A percentile compares a stretch with the other conserved stretches of the same genome.
Conservation (phyloP, 192 early-diverging fungal species). For the Coemansia sp. region DNA sequence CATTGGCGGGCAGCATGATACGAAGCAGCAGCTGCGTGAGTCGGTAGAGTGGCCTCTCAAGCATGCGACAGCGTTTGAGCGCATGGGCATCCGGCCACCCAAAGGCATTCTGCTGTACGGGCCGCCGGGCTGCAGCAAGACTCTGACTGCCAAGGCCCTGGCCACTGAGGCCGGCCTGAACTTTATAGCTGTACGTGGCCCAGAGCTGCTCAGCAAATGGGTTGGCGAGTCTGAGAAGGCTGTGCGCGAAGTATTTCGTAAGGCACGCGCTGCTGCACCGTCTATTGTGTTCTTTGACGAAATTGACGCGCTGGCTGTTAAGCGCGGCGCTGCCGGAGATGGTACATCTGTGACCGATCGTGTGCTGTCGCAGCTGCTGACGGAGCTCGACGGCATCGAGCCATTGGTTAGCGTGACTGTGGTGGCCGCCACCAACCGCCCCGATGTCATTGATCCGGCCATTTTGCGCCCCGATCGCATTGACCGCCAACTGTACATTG, state of each 20-base stretch:
- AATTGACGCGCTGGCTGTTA: conserved; percentile 93
- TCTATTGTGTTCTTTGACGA: conserved; percentile 99
- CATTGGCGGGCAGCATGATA: conserved; percentile 91
- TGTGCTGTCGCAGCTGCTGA: conserved; percentile 91
- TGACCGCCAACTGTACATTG: conserved; percentile 91
- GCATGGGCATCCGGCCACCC: conserved; percentile 90
- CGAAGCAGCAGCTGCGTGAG: conserved; percentile 88
- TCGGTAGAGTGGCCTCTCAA: conserved; percentile 98
- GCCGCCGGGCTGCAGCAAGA: conserved; percentile 98
- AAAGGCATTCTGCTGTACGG: conserved; percentile 98
- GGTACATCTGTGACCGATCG: conserved; percentile 88
- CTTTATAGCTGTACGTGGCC: conserved; percentile 97
- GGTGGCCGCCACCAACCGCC: conserved; percentile 96
- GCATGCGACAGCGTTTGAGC: conserved; percentile 87
- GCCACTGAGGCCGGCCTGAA: conserved; percentile 96
- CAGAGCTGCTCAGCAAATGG: conserved; percentile 99
- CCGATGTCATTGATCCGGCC: conserved; percentile 92
- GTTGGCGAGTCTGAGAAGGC: conserved; percentile 99
- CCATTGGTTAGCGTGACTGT: conserved; percentile 94
- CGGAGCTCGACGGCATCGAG: conserved; percentile 95
- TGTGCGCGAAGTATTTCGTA: conserved; percentile 89
- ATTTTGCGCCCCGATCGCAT: conserved; percentile 92
- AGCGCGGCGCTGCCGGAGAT: conserved; percentile 64
- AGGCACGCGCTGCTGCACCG: conserved; percentile 90
- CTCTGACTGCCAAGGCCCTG: conserved; percentile 94